Evolutionary conservation across 495 filamentous ascomycete species (phyloP), one percentile per base, ranked within the genome.

Genomic region (Aspergillus cavernicola): DNA sequence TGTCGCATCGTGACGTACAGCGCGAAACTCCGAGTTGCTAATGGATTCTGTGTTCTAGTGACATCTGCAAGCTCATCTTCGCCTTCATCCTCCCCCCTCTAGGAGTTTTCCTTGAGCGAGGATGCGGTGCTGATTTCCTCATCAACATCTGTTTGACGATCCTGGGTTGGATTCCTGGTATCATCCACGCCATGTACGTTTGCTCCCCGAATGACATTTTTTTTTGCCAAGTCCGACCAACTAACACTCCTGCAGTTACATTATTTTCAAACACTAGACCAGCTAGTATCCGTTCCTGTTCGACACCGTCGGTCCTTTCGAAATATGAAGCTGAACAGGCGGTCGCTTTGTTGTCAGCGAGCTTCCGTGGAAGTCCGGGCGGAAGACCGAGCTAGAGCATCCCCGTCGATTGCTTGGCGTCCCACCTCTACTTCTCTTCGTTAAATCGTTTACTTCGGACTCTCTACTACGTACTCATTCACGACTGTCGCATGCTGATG

Each of bases 51-150:
- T 40, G 23, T 2, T 28, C 29, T 60, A 92, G 88, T 71, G 89
- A 95, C 67, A 89, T 92, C 79, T 85, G 85, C 86, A 92, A 95
- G 78, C 90, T 95, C 79, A 83, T 93, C 73, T 76, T 92, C 66
- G 87, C 89, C 74, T 77, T 95, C 75, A 72, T 95, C 76, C 78
- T 95, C 44, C 92, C 92, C 33, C 92, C 92, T 57, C 78, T 95
- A 29, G 89, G 90, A 69, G 92, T 95, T 66, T 95, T 96, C 80
- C 82, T 95, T 52, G 87, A 93, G 78, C 83, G 85, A 33, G 91
- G 91, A 65, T 91, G 87, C 74, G 81, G 83, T 67, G 80, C 83
- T 63, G 88, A 95, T 63, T 75, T 96, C 57, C 72, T 88, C 61
- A 90, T 96, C 80, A 95, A 93, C 77, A 84, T 95, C 73, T 78